Base-by-base conservation (phyloP, 768 basidiomycete genomes). In the Leccinum broughii region DNA sequence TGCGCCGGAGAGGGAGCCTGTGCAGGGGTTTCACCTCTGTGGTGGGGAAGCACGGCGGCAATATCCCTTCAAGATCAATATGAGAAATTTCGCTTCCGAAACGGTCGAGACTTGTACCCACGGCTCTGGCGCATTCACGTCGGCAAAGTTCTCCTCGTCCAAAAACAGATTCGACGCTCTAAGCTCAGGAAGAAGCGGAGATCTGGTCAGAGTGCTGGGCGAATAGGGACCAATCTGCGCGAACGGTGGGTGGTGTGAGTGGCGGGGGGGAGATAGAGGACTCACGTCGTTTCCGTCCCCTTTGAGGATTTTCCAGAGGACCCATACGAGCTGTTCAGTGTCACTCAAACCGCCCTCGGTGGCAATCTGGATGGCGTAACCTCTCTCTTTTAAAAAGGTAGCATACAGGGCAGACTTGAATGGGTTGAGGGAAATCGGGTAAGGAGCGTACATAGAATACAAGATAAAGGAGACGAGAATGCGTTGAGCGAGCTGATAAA, bases 311-410 rank as follows among this genome's bases (percentile, higher is more conserved):
- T 92, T 92, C 90, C 90, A 92, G 61, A 92, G 77, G 49, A 92
- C 90, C 89, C 90, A 92, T 41, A 92, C 88, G 53, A 92, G 77
- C 67, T 90, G 90, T 68, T 92, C 90, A 70, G 85, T 90, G 54
- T 80, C 78, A 58, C 83, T 80, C 60, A 80, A 79, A 28, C 82
- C 79, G 56, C 77, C 78, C 35, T 77, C 70, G 9, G 67, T 77
- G n/a, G 86, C 77, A 55, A 84, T 70, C 54, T 69, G 75, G 53
- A 82, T 75, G 22, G 90, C 88, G 66, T 78, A 77, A 66, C 85
- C 84, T 66, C 88, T 79, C 75, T 92, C 90, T 70, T 80, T 84
- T 41, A 83, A 68, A 68, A 91, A 92, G 6, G 86, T 85, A 62
- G 82, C 80, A 68, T 83, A 83, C 51, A 92, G 75, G 51, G 83